A percentile compares a stretch with the other conserved stretches of the same genome.
Evolutionary conservation across 78 protist genomes (phyloP).

Genomic region (Salpingoeca rosetta): DNA sequence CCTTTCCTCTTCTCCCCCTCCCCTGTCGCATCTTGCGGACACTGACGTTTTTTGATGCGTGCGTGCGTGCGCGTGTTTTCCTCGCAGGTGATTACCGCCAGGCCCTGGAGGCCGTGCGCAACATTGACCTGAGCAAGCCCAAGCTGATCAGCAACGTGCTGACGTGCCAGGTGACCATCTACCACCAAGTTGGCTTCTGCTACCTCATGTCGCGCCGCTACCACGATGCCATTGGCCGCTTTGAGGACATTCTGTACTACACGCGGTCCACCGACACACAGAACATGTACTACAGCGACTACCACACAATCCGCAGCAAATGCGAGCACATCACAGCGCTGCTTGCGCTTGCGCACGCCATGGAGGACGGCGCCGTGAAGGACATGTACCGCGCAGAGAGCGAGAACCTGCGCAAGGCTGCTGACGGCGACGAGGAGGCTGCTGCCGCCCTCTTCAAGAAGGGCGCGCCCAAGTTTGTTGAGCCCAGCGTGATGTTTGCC

Average conservation of each 20-base stretch:
- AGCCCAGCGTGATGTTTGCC: constrained; percentile 21
- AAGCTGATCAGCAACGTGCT: constrained; percentile 52
- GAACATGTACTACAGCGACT: neutral
- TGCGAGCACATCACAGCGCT: neutral
- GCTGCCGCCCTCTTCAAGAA: constrained; percentile 45
- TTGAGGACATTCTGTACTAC: constrained; percentile 40
- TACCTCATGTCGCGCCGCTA: constrained; percentile 72
- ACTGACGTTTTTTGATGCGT: too few species aligned
- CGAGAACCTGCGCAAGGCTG: neutral
- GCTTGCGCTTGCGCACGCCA: neutral
- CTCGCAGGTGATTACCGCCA: neutral
- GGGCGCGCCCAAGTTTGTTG: constrained; percentile 65
- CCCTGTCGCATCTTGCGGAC: neutral
- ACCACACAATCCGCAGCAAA: neutral
- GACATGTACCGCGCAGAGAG: neutral
- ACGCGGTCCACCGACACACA: constrained; percentile 12
- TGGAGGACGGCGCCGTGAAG: neutral
- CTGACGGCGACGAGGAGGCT: constrained; percentile 4
- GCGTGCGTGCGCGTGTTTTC: neutral
- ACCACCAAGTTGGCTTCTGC: constrained; percentile 65
- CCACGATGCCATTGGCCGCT: constrained; percentile 60
- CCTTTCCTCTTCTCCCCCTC: neutral
- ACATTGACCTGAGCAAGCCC: neutral
- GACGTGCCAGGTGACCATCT: constrained; percentile 61
- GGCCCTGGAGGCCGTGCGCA: neutral